Conservation (phyloP, 148 eudicot genomes). For the Gaultheria prostrata region DNA sequence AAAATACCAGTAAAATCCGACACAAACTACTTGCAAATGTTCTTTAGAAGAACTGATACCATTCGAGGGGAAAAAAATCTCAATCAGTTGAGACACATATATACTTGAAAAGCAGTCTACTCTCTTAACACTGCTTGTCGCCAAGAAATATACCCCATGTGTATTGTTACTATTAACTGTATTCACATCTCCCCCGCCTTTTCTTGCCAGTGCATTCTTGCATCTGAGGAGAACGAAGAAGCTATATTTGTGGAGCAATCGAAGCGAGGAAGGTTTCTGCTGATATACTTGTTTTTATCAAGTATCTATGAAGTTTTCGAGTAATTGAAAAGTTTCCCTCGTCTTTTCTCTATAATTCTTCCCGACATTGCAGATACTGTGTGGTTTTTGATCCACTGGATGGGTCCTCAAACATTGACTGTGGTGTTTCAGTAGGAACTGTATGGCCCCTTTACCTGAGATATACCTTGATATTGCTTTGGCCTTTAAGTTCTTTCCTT, state of each 20-base stretch:
- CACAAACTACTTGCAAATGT: neutral
- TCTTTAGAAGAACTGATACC: neutral
- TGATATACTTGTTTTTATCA: neutral
- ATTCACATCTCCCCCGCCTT: neutral
- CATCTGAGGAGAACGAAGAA: constrained; percentile 95
- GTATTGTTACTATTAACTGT: neutral
- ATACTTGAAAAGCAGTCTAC: neutral
- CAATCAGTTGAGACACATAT: neutral
- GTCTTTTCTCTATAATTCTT: neutral
- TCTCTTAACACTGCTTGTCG: neutral
- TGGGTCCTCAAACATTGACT: constrained; percentile 97
- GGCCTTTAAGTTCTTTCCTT: neutral
- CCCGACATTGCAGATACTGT: constrained; percentile 63
- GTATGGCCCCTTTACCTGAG: constrained; percentile 31
- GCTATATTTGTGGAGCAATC: constrained; percentile 81
- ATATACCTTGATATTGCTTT: neutral
- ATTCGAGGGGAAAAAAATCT: neutral
- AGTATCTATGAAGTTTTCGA: neutral
- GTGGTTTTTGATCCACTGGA: constrained; percentile 94
- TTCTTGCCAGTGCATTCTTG: constrained; percentile 75
- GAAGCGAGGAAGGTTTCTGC: constrained; percentile 79
- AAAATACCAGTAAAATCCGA: neutral
- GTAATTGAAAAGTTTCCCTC: neutral
- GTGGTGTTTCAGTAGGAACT: constrained; percentile 97
- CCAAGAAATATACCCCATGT: neutral